Evolutionary conservation across 345 rosid genomes (phyloP).

Genomic region (Kandelia obovata): DNA sequence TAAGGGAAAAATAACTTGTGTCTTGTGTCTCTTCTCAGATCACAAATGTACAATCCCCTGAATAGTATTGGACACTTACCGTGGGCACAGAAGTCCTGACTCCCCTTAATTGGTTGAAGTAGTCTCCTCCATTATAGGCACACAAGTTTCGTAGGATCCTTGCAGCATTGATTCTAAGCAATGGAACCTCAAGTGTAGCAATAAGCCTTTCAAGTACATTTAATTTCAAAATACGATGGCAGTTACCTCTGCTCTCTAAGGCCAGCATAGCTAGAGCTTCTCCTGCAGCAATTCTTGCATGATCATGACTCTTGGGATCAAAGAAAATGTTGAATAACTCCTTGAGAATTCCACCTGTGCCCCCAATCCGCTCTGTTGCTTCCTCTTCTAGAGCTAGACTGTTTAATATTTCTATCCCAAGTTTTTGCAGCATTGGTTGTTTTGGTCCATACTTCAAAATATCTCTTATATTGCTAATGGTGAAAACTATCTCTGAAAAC

Average conservation of each 20-base stretch:
- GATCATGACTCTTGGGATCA: slow-evolving; percentile 32
- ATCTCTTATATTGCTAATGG: slow-evolving; percentile 77
- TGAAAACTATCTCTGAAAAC: slow-evolving; percentile 84
- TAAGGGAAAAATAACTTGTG: too few species aligned
- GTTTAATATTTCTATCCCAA: slow-evolving; percentile 71
- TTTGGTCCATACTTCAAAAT: slow-evolving; percentile 62
- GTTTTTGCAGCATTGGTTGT: slow-evolving; percentile 63
- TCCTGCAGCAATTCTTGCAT: slow-evolving; percentile 74
- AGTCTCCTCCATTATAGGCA: slow-evolving; percentile 42
- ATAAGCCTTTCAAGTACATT: slow-evolving; percentile 46
- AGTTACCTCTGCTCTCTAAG: slow-evolving; percentile 67
- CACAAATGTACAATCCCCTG: too few species aligned
- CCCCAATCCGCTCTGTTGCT: slow-evolving; percentile 75
- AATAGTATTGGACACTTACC: slow-evolving; percentile 33
- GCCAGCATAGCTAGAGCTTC: slow-evolving; percentile 88
- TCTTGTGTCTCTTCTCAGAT: too few species aligned
- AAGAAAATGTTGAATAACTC: slow-evolving; percentile 77
- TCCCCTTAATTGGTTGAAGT: slow-evolving; percentile 50
- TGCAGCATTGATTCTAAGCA: slow-evolving; percentile 63
- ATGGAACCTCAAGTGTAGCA: slow-evolving; percentile 47
- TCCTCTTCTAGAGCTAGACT: slow-evolving; percentile 71
- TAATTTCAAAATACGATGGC: slow-evolving; percentile 61
- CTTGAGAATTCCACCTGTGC: slow-evolving; percentile 74
- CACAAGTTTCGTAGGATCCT: slow-evolving; percentile 76
- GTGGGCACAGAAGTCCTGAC: slow-evolving; percentile 59